Conservation (phyloP, 108 stramenopile genomes). For the Thalassiosira profunda region DNA sequence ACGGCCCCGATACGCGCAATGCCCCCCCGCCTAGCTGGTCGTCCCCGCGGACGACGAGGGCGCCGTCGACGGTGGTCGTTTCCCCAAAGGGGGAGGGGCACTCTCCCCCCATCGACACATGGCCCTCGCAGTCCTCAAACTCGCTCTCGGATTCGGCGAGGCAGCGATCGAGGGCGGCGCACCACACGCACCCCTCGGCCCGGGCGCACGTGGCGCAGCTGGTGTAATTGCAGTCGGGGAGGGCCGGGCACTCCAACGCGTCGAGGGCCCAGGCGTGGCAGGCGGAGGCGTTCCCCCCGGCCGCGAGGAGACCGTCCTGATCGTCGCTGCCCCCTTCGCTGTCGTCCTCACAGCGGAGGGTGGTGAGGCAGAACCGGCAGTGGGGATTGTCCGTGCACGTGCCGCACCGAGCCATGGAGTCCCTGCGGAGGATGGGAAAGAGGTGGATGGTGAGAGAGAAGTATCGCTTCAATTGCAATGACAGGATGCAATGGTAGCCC, state of each 20-base stretch:
- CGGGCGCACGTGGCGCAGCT: constrained; percentile 16
- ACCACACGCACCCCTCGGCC: constrained; percentile 16
- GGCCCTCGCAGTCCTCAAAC: constrained; percentile 30
- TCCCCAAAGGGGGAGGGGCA: constrained; percentile 28
- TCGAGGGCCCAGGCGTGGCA: constrained; percentile 26
- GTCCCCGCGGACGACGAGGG: constrained; percentile 27
- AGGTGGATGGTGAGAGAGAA: too few relatives aligned
- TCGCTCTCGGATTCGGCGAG: constrained; percentile 6
- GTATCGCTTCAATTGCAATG: background rate
- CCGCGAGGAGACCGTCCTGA: background rate
- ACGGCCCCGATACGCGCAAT: constrained; percentile 28
- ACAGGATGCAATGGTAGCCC: background rate
- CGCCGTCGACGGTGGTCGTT: constrained; percentile 14
- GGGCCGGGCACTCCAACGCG: constrained; percentile 9
- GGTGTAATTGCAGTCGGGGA: constrained; percentile 16
- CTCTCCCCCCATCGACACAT: background rate
- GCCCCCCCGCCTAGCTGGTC: constrained; percentile 13
- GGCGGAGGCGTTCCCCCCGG: background rate
- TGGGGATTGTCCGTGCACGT: constrained; percentile 26
- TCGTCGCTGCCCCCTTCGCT: too few relatives aligned
- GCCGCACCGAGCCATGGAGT: constrained; percentile 25
- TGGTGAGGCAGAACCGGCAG: constrained; percentile 31
- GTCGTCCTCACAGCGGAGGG: constrained; percentile 20
- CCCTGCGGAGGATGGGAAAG: too few relatives aligned
- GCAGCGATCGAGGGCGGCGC: constrained; percentile 23